Evolutionary conservation across 1,284 basidiomycete genomes (phyloP).

Genomic region (Fomitopsis schrenkii): DNA sequence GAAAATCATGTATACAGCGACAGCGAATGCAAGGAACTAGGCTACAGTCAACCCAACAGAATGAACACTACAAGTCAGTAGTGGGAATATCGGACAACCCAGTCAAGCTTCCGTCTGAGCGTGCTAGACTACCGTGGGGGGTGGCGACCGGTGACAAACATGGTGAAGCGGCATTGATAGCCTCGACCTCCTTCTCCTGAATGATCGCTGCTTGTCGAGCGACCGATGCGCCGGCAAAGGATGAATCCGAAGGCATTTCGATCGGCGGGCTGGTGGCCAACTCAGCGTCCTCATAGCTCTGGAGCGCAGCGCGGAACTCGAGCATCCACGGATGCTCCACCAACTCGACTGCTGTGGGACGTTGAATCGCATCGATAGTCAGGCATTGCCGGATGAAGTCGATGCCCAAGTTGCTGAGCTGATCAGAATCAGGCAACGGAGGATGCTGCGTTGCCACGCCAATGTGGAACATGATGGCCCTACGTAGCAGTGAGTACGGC

Average conservation of each 20-base stretch:
- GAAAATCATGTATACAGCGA: conserved; percentile 1
- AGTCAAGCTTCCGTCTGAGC: conserved; percentile 4
- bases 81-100: conserved; percentile 6
- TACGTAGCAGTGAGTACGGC: conserved; percentile 25
- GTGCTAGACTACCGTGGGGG: conserved; percentile 8
- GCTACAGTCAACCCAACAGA: conserved; percentile 5
- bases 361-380: conserved; percentile 79
- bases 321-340: conserved; percentile 92
- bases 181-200: conserved; percentile 58
- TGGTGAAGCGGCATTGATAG: conserved; percentile 35
- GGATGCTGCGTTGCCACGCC: conserved; percentile 97
- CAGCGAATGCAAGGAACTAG: conserved; percentile 3
- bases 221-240: conserved; percentile 47
- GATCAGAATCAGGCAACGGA: conserved; percentile 87
- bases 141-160: conserved; percentile 28
- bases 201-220: conserved; percentile 53
- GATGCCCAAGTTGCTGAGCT: conserved; percentile 89
- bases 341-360: conserved; percentile 85
- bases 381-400: conserved; percentile 93
- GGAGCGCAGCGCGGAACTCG: conserved; percentile 67
- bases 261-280: conserved; percentile 45
- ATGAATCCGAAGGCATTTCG: conserved; percentile 42
- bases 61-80: neutral
- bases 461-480: conserved; percentile 99
- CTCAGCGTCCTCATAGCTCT: conserved; percentile 64